Evolutionary conservation across 1,139 yeast species (phyloP).

Genomic region (Yamadazyma atmosphaerica): DNA sequence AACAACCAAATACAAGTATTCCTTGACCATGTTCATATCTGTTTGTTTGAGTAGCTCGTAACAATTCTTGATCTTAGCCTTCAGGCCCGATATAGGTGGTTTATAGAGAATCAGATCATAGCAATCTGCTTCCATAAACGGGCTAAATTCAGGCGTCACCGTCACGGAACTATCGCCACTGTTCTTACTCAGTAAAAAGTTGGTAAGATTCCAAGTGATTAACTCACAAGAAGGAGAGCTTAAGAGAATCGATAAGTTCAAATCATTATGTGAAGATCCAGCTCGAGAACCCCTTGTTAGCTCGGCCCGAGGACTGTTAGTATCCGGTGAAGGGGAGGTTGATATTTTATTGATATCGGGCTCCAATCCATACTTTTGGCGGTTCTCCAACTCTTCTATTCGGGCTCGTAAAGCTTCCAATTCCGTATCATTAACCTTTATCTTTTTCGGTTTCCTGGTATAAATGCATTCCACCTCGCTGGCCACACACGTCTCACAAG

Average conservation of each 20-base stretch:
- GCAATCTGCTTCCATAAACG: conserved; percentile 24
- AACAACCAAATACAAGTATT: conserved; percentile 17
- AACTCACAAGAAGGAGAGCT: conserved; percentile 30
- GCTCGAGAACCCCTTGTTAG: no score
- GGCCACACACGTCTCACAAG: conserved; percentile 22
- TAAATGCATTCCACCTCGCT: conserved; percentile 22
- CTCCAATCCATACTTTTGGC: conserved; percentile 3
- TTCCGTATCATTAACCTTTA: conserved; percentile 24
- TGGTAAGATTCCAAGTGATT: conserved; percentile 27
- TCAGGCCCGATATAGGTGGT: background rate
- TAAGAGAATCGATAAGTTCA: conserved; percentile 21
- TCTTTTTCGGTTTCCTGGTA: conserved; percentile 22
- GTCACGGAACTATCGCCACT: conserved; percentile 11
- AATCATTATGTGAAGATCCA: conserved; percentile 7
- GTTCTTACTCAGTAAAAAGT: conserved; percentile 13
- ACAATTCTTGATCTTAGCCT: conserved; percentile 3
- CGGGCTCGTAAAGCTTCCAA: conserved; percentile 20
- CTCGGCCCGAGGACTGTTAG: no score
- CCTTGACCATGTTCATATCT: conserved; percentile 3
- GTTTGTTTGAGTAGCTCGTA: conserved; percentile 5
- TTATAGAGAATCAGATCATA: conserved; percentile 20
- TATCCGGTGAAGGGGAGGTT: no score
- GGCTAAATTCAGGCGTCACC: conserved; percentile 26
- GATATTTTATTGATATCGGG: background rate
- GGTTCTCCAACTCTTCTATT: conserved; percentile 15